Evolutionary conservation across 129 eudicot species (phyloP), one percentile per base, ranked within the genome.

Genomic region (Artemisia argyi): DNA sequence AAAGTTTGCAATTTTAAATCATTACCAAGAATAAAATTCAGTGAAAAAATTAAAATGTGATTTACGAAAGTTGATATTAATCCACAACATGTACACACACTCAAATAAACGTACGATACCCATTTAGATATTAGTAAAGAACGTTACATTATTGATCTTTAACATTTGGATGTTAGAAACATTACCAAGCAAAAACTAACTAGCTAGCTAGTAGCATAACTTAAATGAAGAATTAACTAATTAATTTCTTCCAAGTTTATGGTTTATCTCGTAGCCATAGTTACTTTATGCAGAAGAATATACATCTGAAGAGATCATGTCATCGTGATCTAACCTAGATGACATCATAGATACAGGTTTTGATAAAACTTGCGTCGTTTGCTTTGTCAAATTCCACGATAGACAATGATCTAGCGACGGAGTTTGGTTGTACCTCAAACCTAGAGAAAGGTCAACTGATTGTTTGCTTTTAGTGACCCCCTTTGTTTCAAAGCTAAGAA

Each of bases 401-500:
- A 20, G 32, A 10, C 32, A 16, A 57, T 57, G 32, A 57, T 57
- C 18, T 57, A 57, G 62, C 32, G 62, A 57, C 4, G 62, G 22
- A 10, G 22, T 19, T 57, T 57, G 62, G 19, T 18, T 57, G 24
- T 57, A 24, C 12, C 15, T 18, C 26, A 57, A 57, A 18, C 30
- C 62, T 57, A 8, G 13, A 5, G 24, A n/a, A 57, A n/a, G 24
- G 62, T 24, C 62, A 19, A n/a, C 28, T 7, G 19, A 52, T 7
- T 39, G 18, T 52, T 52, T 52, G 7, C 8, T 7, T 11, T 52
- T 16, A 16, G 57, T 15, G 57, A 52, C n/a, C 20, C 44, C 46
- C 22, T 14, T 16, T 11, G 65, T 2, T 20, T 19, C 61, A 14
- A 82, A 82, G 72, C 52, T 78, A 56, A 77, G 78, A 53, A 83